Percentiles rank a stretch among this genome's conserved stretches.
Conservation (phyloP, 2,329 filamentous ascomycete species). For the Neonectria neomacrospora region DNA sequence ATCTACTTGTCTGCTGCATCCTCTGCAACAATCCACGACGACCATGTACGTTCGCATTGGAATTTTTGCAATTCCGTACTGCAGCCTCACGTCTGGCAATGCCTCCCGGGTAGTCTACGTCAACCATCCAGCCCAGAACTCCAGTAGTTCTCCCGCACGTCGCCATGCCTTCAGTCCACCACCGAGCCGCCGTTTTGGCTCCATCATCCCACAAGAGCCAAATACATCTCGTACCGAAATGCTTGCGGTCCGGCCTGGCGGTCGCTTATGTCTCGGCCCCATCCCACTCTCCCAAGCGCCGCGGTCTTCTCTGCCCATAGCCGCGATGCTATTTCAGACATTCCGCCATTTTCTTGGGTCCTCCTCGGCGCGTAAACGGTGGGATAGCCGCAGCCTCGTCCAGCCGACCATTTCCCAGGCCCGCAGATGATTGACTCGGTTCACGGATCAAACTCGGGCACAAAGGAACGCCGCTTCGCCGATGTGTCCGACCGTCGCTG, state of each 20-base stretch:
- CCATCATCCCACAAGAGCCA: slow-evolving; percentile 8
- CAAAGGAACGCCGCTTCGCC: slow-evolving; percentile 1
- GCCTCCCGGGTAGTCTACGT: not conserved
- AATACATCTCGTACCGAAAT: slow-evolving; percentile 10
- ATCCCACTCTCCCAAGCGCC: slow-evolving; percentile 17
- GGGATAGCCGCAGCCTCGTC: slow-evolving; percentile 22
- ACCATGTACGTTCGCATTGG: not conserved
- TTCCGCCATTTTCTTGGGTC: not conserved
- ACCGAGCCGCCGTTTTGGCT: not conserved
- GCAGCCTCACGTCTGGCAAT: not conserved
- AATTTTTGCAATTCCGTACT: not conserved
- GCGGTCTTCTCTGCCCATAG: slow-evolving; percentile 23
- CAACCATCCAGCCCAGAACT: not conserved
- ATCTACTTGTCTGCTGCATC: not conserved
- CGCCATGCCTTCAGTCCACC: not conserved
- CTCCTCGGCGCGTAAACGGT: slow-evolving; percentile 21
- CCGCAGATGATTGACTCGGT: slow-evolving; percentile 7
- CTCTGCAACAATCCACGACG: not conserved
- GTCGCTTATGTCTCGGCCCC: slow-evolving; percentile 20
- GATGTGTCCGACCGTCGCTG: slow-evolving; percentile 2
- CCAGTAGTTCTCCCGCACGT: not conserved
- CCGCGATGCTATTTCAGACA: slow-evolving; percentile 41
- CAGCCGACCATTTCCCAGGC: slow-evolving; percentile 19
- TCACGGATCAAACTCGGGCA: not conserved
- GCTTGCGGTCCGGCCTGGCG: slow-evolving; percentile 6